phyloP scores from a whole-genome alignment of 371 early-diverging fungal genomes.

The Catenaria anguillulae region DNA sequence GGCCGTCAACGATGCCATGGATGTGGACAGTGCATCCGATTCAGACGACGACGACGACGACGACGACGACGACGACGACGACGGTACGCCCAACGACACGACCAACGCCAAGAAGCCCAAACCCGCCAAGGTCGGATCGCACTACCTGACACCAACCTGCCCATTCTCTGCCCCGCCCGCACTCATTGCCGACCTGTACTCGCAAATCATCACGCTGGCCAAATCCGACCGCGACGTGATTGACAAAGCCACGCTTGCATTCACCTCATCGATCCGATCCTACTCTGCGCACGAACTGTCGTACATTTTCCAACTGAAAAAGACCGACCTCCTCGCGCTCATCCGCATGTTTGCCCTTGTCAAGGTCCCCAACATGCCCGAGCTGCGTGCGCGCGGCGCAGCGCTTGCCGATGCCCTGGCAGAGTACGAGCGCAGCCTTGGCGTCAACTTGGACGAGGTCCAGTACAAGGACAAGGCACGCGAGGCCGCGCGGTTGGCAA shows the following conservation, averaged over 20 bases:
- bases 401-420: slow-evolving; percentile 12
- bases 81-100: slow-evolving; percentile 10
- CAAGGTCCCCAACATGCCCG: slow-evolving; percentile 83
- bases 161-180: neutral
- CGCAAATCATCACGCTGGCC: slow-evolving; percentile 29
- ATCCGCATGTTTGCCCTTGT: slow-evolving; percentile 66
- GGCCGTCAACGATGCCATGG: too few species aligned
- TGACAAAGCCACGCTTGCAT: slow-evolving; percentile 57
- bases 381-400: slow-evolving; percentile 47
- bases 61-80: slow-evolving; percentile 16
- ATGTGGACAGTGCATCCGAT: too few species aligned
- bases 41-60: too few species aligned
- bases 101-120: slow-evolving; percentile 14
- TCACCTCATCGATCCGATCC: slow-evolving; percentile 72
- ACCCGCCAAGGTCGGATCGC: slow-evolving; percentile 20
- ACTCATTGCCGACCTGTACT: neutral
- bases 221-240: slow-evolving; percentile 54
- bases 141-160: slow-evolving; percentile 1
- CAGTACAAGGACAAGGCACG: slow-evolving; percentile 52
- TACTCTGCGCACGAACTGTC: slow-evolving; percentile 85
- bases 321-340: slow-evolving; percentile 54
- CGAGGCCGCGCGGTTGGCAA: slow-evolving; percentile 55
- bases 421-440: slow-evolving; percentile 14
- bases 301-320: slow-evolving; percentile 77
- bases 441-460: slow-evolving; percentile 30